These are phyloP conservation scores for Malbranchea zuffiana DNA, from an alignment of 2,329 filamentous ascomycete genomes.

Conservation along the genomic window DNA sequence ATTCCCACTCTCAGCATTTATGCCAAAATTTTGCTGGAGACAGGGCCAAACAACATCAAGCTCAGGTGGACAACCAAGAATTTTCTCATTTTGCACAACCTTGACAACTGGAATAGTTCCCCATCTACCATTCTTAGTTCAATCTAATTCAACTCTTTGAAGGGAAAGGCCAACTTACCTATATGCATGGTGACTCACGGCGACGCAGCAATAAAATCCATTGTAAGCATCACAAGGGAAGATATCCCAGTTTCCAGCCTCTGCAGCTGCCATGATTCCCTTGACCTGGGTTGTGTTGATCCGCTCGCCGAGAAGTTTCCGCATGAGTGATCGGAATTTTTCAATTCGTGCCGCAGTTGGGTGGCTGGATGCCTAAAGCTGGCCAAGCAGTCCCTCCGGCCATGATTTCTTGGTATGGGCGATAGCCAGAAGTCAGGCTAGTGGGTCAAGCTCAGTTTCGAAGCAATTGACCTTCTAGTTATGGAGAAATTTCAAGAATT, in stretches of 20 bases:
- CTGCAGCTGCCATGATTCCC: conserved; percentile 16
- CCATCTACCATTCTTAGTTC: conserved; percentile 19
- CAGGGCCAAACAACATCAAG: conserved; percentile 24
- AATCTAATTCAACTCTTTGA: neutral
- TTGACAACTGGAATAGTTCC: conserved; percentile 27
- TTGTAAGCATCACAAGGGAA: conserved; percentile 23
- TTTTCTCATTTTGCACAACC: conserved; percentile 25
- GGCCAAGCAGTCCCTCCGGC: too few relatives aligned
- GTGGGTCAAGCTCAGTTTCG: too few relatives aligned
- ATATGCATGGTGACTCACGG: conserved; percentile 26
- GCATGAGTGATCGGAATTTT: conserved; percentile 17
- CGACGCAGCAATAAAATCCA: conserved; percentile 26
- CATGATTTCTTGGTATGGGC: too few relatives aligned
- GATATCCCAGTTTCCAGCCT: neutral
- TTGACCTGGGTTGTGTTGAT: conserved; percentile 19
- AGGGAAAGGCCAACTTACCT: conserved; percentile 10
- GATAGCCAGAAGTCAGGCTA: too few relatives aligned
- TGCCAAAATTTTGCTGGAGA: conserved; percentile 25
- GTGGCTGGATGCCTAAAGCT: too few relatives aligned
- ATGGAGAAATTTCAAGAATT: too few relatives aligned
- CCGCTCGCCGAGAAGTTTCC: conserved; percentile 17
- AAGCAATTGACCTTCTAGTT: too few relatives aligned
- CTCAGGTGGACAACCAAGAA: conserved; percentile 23
- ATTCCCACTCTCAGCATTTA: conserved; percentile 25
- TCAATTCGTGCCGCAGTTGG: too few relatives aligned